A percentile compares a stretch with the other conserved stretches of the same genome.
phyloP scores from a whole-genome alignment of 805 yeast genomes.

The Saitoella complicata region DNA sequence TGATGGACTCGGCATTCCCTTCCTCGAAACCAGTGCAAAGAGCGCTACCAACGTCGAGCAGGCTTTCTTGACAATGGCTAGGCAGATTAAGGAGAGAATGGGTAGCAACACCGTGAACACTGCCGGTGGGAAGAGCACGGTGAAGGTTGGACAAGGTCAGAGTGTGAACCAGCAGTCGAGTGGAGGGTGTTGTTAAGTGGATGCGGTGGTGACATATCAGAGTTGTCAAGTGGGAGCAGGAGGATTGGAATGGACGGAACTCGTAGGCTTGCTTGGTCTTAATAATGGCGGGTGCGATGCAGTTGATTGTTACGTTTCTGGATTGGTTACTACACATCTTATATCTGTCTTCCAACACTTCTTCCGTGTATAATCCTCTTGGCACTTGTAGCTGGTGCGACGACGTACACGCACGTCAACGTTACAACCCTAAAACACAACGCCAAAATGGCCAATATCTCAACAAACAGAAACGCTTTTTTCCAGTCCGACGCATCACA shows the following conservation, averaged over 20 bases:
- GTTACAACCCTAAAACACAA: no score
- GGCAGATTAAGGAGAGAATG: constrained; percentile 94
- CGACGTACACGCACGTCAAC: no score
- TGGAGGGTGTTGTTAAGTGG: constrained; percentile 29
- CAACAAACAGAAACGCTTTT: no score
- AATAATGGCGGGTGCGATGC: not conserved
- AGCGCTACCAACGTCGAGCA: constrained; percentile 94
- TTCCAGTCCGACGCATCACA: no score
- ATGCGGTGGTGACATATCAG: not conserved
- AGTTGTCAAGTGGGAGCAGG: not conserved
- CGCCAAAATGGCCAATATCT: no score
- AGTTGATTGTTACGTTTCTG: not conserved
- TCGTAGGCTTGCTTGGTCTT: not conserved
- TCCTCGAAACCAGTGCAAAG: constrained; percentile 90
- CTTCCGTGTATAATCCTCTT: not conserved
- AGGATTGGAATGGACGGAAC: not conserved
- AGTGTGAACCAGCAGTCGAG: constrained; percentile 25
- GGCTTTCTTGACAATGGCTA: constrained; percentile 96
- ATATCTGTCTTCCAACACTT: not conserved
- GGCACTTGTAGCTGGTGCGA: no score
- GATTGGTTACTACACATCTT: not conserved
- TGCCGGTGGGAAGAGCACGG: constrained; percentile 25
- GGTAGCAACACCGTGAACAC: constrained; percentile 37
- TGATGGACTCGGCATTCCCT: constrained; percentile 84
- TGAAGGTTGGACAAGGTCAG: constrained; percentile 26